Evolutionary conservation across 1,139 yeast genomes (phyloP).

Genomic region (Arxiozyma heterogenica): DNA sequence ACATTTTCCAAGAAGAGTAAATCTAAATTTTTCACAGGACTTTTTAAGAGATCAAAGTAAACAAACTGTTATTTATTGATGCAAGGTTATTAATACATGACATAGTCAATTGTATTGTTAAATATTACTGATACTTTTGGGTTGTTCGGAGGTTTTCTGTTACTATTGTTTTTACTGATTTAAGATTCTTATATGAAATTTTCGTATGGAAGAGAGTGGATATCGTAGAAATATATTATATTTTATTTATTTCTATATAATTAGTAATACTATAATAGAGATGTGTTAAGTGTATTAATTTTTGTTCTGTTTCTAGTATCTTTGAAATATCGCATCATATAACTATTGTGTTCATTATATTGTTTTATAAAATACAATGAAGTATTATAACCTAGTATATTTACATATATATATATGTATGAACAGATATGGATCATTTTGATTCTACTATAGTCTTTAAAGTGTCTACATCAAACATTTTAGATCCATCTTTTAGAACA

Average conservation of each 20-base stretch:
- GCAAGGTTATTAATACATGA: not conserved
- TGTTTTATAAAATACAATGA: not conserved
- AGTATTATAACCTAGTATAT: not conserved
- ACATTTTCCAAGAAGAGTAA: slow-evolving; percentile 5
- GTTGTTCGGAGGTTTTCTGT: not conserved
- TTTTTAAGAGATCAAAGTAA: slow-evolving; percentile 9
- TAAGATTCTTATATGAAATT: too few species aligned
- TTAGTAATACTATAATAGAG: too few species aligned
- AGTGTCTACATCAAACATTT: slow-evolving; percentile 57
- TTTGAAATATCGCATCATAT: too few species aligned
- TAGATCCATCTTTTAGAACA: slow-evolving; percentile 55
- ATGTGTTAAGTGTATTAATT: too few species aligned
- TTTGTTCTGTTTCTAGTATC: not conserved
- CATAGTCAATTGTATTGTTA: not conserved
- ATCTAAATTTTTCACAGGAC: slow-evolving; percentile 6
- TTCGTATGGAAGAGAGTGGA: too few species aligned
- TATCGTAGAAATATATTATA: too few species aligned
- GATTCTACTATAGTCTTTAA: slow-evolving; percentile 31
- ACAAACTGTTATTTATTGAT: not conserved
- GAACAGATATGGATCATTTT: slow-evolving; percentile 4
- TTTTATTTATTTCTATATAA: too few species aligned
- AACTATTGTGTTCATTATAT: not conserved
- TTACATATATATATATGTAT: not conserved
- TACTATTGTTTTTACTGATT: not conserved
- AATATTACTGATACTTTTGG: not conserved